These are phyloP conservation scores for Gilbertella persicaria DNA, from an alignment of 371 early-diverging fungal genomes.

Conservation along the genomic window DNA sequence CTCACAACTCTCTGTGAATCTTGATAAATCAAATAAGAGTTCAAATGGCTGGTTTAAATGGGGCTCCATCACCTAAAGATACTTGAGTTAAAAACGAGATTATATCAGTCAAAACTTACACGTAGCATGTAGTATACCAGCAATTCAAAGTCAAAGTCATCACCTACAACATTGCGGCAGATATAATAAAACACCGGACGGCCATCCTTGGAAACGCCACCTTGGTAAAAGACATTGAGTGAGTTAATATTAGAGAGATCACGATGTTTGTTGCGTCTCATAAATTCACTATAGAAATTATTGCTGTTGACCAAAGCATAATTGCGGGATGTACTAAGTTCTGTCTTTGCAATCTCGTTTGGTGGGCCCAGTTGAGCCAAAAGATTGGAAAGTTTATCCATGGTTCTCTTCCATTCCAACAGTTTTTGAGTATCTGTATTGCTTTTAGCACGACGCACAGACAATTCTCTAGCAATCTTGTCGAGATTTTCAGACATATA, in stretches of 20 bases:
- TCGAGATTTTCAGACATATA: conserved; percentile 42
- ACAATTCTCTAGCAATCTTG: conserved; percentile 35
- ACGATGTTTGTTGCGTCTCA: conserved; percentile 66
- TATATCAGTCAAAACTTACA: conserved; percentile 58
- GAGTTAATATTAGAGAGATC: conserved; percentile 58
- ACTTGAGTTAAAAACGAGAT: conserved; percentile 4
- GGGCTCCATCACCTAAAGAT: conserved; percentile 51
- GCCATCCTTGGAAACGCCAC: conserved; percentile 72
- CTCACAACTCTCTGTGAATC: conserved; percentile 72
- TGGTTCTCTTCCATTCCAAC: conserved; percentile 47
- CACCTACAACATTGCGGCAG: conserved; percentile 64
- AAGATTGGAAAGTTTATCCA: conserved; percentile 77
- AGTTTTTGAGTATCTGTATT: conserved; percentile 25
- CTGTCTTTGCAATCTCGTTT: conserved; percentile 53
- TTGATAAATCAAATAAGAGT: conserved; percentile 76
- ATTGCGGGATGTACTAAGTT: conserved; percentile 36
- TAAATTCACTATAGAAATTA: conserved; percentile 70
- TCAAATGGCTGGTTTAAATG: conserved; percentile 66
- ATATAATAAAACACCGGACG: conserved; percentile 84
- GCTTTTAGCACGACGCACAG: conserved; percentile 22
- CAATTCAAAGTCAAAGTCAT: conserved; percentile 78
- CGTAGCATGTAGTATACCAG: conserved; percentile 67
- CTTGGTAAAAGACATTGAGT: conserved; percentile 73
- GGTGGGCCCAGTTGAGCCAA: conserved; percentile 85
- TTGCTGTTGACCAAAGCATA: conserved; percentile 40